These are phyloP conservation scores for Paspalum notatum DNA, from an alignment of 176 grass and related monocot species.

Conservation along the genomic window DNA sequence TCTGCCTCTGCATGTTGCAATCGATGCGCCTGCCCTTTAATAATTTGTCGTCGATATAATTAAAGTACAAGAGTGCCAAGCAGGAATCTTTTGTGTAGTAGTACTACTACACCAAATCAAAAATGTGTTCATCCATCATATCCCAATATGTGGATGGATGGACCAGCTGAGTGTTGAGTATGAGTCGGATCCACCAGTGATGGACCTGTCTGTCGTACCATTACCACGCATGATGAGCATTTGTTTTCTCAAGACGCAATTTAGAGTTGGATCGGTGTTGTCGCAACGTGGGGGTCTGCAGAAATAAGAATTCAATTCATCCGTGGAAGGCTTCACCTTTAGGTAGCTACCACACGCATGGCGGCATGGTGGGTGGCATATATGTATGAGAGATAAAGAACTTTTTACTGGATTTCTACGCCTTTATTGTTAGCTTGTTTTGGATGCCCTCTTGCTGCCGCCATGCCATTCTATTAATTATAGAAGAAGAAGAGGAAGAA, in stretches of 20 bases:
- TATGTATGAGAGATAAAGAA: no score
- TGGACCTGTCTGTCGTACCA: not conserved
- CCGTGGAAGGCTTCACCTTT: not conserved
- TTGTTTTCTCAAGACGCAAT: conserved; percentile 23
- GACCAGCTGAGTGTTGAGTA: conserved; percentile 32
- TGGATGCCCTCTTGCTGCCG: not conserved
- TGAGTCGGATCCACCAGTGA: conserved; percentile 47
- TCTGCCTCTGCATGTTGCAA: conserved; percentile 17
- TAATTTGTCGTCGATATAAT: conserved; percentile 7
- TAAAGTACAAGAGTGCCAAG: conserved; percentile 16
- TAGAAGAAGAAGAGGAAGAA: not conserved
- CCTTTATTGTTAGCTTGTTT: not conserved
- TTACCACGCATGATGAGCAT: not conserved
- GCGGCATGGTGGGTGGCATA: not conserved
- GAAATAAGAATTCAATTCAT: not conserved
- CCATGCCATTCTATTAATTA: not conserved
- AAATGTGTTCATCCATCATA: conserved; percentile 9
- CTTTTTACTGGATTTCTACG: not conserved
- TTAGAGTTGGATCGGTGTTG: conserved; percentile 27
- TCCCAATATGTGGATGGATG: conserved; percentile 10
- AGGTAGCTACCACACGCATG: not conserved
- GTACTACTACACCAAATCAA: not conserved
- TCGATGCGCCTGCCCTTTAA: not conserved
- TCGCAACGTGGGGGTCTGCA: conserved; percentile 24
- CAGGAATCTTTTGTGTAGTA: conserved; percentile 16